Evolutionary conservation across 805 yeast species (phyloP), one percentile per base, ranked within the genome.

Genomic region (Pichia thaimueangensis): DNA sequence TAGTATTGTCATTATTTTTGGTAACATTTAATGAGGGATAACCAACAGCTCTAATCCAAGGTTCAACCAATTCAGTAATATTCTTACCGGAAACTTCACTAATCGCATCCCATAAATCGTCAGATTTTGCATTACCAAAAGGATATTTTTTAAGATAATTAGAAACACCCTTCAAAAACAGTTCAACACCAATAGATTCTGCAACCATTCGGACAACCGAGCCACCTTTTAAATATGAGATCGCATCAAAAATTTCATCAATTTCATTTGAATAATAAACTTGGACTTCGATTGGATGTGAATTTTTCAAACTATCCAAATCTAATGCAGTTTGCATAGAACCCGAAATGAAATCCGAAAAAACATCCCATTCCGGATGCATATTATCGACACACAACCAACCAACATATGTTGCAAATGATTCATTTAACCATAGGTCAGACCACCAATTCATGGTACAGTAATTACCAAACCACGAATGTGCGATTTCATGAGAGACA

Each of bases 371-470:
- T 47, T 81, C 86, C 11, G 94, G 94, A 60, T 74, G 78, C 53
- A 84, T 71, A 49, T 72, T 62, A 56, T 82, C 80, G 41, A 81
- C 81, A 15, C 88, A 80, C 41, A 72, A 65, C 71, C 74, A 82
- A 4, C 87, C 85, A 57, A 82, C 83, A 80, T 86, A 86, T 22
- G 95, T 86, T 15, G 95, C 95, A 64, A 86, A 86, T 12, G 94
- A 93, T 64, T 86, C 95, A 57, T 86, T 86, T 47, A 86, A 74
- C 95, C 95, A 86, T 51, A 86, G 70, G 54, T 84, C 93, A 54
- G 86, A 86, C 95, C 95, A 86, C 93, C 94, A 86, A 55, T 82
- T 79, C 95, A 86, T 86, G 36, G 95, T 86, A 47, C 85, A 91
- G 53, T 82, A 72, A 62, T 86, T 82, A 43, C 95, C 95, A 56